phyloP scores from a whole-genome alignment of 345 rosid genomes.

The Brassica cretica region DNA sequence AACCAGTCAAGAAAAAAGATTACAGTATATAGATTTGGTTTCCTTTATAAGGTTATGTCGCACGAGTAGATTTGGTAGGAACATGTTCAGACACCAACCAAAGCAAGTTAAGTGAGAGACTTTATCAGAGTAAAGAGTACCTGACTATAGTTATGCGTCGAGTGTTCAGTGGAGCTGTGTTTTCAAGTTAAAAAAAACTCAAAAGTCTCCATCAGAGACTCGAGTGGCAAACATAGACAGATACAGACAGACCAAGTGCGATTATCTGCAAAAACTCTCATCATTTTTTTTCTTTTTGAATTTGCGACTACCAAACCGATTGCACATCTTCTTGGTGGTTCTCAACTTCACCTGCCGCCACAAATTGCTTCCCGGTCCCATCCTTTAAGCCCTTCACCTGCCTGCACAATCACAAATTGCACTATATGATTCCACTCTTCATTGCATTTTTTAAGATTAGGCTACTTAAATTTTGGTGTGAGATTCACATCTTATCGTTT shows the following conservation, averaged over 20 bases:
- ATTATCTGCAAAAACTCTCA: slow-evolving; percentile 26
- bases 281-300: slow-evolving; percentile 35
- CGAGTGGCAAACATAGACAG: slow-evolving; percentile 22
- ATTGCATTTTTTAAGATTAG: neutral
- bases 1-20: neutral
- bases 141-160: neutral
- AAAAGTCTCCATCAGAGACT: slow-evolving; percentile 19
- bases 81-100: slow-evolving; percentile 1
- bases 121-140: slow-evolving; percentile 2
- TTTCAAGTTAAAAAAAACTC: slow-evolving; percentile 10
- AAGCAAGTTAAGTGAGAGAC: neutral
- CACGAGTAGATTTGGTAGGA: neutral
- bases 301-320: slow-evolving; percentile 64
- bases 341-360: slow-evolving; percentile 46
- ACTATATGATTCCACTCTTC: neutral
- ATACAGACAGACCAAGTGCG: neutral
- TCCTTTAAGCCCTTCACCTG: slow-evolving; percentile 19
- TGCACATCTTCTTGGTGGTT: slow-evolving; percentile 57
- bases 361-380: slow-evolving; percentile 20
- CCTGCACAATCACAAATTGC: slow-evolving; percentile 7
- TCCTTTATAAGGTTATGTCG: neutral
- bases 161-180: neutral
- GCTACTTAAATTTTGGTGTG: neutral
- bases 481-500: neutral
- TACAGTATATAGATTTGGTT: neutral